phyloP scores from a whole-genome alignment of 495 filamentous ascomycete genomes.

The Daldinia childiae region DNA sequence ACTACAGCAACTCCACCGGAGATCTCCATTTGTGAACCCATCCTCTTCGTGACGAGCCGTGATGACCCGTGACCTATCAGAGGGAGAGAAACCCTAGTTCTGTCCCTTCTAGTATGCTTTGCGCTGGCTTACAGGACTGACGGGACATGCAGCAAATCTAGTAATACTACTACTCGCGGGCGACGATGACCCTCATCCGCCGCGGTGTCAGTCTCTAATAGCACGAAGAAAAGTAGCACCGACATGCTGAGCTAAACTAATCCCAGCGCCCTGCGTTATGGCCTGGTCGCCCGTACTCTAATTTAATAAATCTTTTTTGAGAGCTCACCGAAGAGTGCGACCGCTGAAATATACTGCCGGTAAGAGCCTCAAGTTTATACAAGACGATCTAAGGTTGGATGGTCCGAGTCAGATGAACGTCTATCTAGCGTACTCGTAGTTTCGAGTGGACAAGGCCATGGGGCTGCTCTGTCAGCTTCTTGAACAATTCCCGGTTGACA shows the following conservation, averaged over 20 bases:
- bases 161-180: slow-evolving; percentile 14
- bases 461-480: slow-evolving; percentile 32
- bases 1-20: slow-evolving; percentile 42
- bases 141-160: slow-evolving; percentile 19
- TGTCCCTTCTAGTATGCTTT: slow-evolving; percentile 9
- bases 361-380: slow-evolving; percentile 25
- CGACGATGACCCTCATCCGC: slow-evolving; percentile 38
- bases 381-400: slow-evolving; percentile 16
- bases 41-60: slow-evolving; percentile 42
- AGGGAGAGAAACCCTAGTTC: slow-evolving; percentile 27
- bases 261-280: slow-evolving; percentile 9
- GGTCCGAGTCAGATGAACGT: slow-evolving; percentile 26
- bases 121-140: slow-evolving; percentile 8
- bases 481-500: slow-evolving; percentile 30
- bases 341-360: slow-evolving; percentile 14
- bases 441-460: slow-evolving; percentile 24
- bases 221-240: slow-evolving; percentile 10
- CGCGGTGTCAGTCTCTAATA: slow-evolving; percentile 22
- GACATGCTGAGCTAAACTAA: slow-evolving; percentile 12
- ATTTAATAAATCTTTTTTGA: neutral
- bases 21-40: slow-evolving; percentile 40
- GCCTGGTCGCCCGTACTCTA: neutral
- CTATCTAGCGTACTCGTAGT: slow-evolving; percentile 27
- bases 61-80: slow-evolving; percentile 40
- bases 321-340: slow-evolving; percentile 20